Conservation (phyloP, 164 flowering plant species). For the Taxillus chinensis region DNA sequence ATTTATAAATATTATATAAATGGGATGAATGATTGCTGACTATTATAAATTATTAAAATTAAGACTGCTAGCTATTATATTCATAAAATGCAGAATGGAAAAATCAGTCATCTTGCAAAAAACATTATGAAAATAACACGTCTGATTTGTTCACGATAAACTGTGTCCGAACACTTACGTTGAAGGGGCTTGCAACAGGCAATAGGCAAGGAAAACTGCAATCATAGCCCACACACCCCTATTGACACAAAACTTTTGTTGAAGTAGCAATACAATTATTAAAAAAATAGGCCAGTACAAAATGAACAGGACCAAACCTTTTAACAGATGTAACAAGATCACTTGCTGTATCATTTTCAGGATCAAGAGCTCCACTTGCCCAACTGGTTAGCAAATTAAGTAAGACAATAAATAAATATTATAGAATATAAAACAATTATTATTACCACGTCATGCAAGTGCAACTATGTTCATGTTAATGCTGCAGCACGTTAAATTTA, state of each 20-base stretch:
- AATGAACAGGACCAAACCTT: conserved; percentile 36
- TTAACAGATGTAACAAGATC: conserved; percentile 77
- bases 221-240: conserved; percentile 98
- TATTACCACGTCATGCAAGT: too few species aligned
- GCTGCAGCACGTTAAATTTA: too few species aligned
- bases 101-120: too few species aligned
- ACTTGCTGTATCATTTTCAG: conserved; percentile 43
- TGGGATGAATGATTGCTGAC: too few species aligned
- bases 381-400: conserved; percentile 38
- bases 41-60: too few species aligned
- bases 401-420: conserved; percentile 1
- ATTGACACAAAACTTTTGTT: conserved; percentile 3
- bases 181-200: conserved; percentile 95
- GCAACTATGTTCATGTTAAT: too few species aligned
- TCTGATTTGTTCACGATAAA: not conserved
- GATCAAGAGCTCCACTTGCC: conserved; percentile 97
- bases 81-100: too few species aligned
- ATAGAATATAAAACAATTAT: too few species aligned
- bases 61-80: too few species aligned
- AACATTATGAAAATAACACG: not conserved
- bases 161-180: conserved; percentile 47
- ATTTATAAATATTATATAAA: too few species aligned
- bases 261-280: too few species aligned
- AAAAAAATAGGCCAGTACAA: not conserved
- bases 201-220: conserved; percentile 90